Conservation (phyloP, 2,329 filamentous ascomycete species). For the Colletotrichum musae region DNA sequence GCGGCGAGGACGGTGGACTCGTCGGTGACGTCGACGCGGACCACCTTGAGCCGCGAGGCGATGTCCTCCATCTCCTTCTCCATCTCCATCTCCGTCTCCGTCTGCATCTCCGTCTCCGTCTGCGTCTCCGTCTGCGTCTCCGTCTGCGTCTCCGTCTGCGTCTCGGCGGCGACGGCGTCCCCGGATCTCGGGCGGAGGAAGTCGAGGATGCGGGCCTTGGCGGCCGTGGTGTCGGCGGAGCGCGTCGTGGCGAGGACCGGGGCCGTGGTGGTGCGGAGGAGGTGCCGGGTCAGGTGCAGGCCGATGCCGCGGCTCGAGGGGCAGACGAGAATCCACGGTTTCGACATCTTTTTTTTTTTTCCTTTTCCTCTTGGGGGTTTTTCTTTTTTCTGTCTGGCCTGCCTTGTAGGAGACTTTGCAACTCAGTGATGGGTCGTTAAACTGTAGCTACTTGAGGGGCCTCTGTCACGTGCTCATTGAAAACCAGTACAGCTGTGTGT, state of each 20-base stretch:
- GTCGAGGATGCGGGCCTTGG: conserved; percentile 53
- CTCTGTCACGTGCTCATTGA: too few relatives aligned
- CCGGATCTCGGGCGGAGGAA: conserved; percentile 42
- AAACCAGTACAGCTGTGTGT: too few relatives aligned
- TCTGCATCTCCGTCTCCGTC: too few relatives aligned
- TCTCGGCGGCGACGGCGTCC: neutral
- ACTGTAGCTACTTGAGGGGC: too few relatives aligned
- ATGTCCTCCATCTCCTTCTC: conserved; percentile 36
- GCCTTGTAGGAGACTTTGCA: too few relatives aligned
- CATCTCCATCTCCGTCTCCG: too few relatives aligned
- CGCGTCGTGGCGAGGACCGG: conserved; percentile 64
- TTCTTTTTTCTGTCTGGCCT: neutral
- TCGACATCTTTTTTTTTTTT: conserved; percentile 52
- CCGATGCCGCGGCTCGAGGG: conserved; percentile 65
- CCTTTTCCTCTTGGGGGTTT: neutral
- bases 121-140: too few relatives aligned
- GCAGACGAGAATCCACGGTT: conserved; percentile 65
- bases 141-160: too few relatives aligned
- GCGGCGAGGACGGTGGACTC: conserved; percentile 75
- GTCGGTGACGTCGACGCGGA: conserved; percentile 65
- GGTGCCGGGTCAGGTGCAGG: conserved; percentile 62
- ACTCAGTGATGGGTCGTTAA: too few relatives aligned
- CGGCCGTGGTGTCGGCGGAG: conserved; percentile 48
- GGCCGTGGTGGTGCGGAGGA: conserved; percentile 61
- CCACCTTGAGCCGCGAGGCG: conserved; percentile 55